Evolutionary conservation across 306 rosid genomes (phyloP).

Genomic region (Citrullus colocynthis): DNA sequence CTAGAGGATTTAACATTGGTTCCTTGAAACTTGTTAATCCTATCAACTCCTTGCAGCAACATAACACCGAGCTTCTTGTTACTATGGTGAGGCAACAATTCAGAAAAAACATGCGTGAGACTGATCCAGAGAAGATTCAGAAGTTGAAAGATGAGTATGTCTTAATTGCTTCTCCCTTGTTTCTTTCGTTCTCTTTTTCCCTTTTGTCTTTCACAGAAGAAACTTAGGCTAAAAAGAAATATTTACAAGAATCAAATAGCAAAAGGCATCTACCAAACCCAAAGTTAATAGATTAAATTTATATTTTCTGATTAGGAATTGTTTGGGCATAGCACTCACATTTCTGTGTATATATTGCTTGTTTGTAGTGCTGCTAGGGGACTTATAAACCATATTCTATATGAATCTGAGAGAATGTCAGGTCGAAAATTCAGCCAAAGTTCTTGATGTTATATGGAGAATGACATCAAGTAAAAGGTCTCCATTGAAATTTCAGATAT

Average conservation of each 20-base stretch:
- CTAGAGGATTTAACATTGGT: not conserved
- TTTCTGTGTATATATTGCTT: constrained; percentile 2
- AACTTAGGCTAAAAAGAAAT: not conserved
- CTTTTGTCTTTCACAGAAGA: not conserved
- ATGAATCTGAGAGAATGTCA: constrained; percentile 54
- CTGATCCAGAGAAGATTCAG: constrained; percentile 81
- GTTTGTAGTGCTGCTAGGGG: constrained; percentile 80
- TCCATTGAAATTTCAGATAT: not conserved
- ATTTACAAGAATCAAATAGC: not conserved
- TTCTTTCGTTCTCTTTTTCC: not conserved
- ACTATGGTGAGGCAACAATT: constrained; percentile 79
- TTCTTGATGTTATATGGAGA: constrained; percentile 22
- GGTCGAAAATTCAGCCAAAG: constrained; percentile 62
- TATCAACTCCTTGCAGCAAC: constrained; percentile 41
- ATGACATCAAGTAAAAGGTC: not conserved
- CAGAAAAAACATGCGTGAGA: constrained; percentile 58
- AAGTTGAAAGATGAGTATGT: constrained; percentile 82
- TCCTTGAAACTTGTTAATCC: not conserved
- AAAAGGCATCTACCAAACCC: not conserved
- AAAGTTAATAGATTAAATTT: not conserved
- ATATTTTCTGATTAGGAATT: not conserved
- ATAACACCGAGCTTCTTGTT: constrained; percentile 57
- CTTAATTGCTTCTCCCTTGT: constrained; percentile 3
- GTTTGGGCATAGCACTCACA: not conserved
- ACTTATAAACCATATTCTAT: constrained; percentile 76